These are phyloP conservation scores for Ammopiptanthus mongolicus DNA, from an alignment of 306 rosid species.

Conservation along the genomic window DNA sequence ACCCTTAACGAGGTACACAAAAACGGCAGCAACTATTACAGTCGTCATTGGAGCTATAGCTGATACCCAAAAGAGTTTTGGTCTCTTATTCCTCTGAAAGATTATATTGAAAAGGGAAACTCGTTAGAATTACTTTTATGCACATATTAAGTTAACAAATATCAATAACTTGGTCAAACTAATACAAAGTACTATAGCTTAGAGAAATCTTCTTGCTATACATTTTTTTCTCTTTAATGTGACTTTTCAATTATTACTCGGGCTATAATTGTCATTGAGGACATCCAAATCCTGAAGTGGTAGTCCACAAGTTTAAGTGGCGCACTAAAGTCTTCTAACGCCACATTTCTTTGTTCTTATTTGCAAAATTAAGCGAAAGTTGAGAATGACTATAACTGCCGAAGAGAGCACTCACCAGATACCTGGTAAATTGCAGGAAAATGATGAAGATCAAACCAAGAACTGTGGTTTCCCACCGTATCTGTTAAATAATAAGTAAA, in stretches of 20 bases:
- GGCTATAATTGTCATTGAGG: background rate
- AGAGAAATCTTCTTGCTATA: background rate
- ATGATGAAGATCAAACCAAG: slow-evolving; percentile 47
- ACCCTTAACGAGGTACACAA: slow-evolving; percentile 56
- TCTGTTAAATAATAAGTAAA: slow-evolving; percentile 40
- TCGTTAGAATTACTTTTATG: background rate
- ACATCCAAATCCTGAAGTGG: background rate
- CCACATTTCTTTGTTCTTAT: no score
- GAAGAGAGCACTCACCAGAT: slow-evolving; percentile 38
- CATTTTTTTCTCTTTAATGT: background rate
- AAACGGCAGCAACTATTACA: slow-evolving; percentile 44
- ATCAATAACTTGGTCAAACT: background rate
- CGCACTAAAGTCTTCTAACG: background rate
- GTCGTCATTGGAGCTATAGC: slow-evolving; percentile 73
- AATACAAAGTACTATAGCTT: background rate
- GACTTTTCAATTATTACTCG: background rate
- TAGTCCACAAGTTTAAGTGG: slow-evolving; percentile 20
- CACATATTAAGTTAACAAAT: no score
- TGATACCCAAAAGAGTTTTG: slow-evolving; percentile 78
- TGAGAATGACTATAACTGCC: background rate
- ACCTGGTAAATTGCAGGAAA: slow-evolving; percentile 51
- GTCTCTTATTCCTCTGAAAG: slow-evolving; percentile 49
- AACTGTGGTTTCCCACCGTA: slow-evolving; percentile 66
- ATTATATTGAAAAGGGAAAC: background rate
- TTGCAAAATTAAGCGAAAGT: no score